phyloP scores from a whole-genome alignment of 306 rosid species.

The Prosopis cineraria region DNA sequence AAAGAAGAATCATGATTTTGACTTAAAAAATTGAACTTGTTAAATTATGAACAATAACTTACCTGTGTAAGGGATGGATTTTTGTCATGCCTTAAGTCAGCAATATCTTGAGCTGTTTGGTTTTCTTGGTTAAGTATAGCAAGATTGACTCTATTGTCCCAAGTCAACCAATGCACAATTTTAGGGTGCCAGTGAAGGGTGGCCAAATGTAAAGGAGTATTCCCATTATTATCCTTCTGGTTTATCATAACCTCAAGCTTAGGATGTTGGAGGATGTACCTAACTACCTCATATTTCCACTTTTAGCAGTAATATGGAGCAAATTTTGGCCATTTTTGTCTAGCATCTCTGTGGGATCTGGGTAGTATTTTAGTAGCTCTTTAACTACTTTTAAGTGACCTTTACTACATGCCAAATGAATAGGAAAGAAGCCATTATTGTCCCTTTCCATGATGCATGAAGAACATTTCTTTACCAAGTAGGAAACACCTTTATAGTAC shows the following conservation, averaged over 20 bases:
- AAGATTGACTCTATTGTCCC: constrained; percentile 4
- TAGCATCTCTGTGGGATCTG: constrained; percentile 19
- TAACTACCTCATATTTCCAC: constrained; percentile 19
- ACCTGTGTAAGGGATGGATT: constrained; percentile 19
- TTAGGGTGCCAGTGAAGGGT: constrained; percentile 21
- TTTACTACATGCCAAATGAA: constrained; percentile 26
- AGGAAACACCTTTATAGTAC: constrained; percentile 30
- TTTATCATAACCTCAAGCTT: constrained; percentile 15
- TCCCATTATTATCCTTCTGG: not conserved
- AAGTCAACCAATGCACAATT: constrained; percentile 12
- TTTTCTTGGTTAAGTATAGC: not conserved
- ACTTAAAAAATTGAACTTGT: too few relatives aligned
- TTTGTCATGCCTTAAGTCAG: not conserved
- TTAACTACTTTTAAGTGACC: constrained; percentile 4
- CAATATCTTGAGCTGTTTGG: not conserved
- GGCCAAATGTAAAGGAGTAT: constrained; percentile 43
- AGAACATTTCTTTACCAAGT: not conserved
- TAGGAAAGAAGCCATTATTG: constrained; percentile 11
- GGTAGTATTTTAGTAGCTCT: constrained; percentile 11
- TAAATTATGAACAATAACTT: not conserved
- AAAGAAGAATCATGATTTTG: too few relatives aligned
- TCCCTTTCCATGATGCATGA: constrained; percentile 3
- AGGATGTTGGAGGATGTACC: not conserved
- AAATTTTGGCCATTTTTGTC: not conserved
- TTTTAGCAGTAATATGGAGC: constrained; percentile 23